Evolutionary conservation across 768 basidiomycete species (phyloP), one percentile per base, ranked within the genome.

Genomic region (Tubosaeta sp.): DNA sequence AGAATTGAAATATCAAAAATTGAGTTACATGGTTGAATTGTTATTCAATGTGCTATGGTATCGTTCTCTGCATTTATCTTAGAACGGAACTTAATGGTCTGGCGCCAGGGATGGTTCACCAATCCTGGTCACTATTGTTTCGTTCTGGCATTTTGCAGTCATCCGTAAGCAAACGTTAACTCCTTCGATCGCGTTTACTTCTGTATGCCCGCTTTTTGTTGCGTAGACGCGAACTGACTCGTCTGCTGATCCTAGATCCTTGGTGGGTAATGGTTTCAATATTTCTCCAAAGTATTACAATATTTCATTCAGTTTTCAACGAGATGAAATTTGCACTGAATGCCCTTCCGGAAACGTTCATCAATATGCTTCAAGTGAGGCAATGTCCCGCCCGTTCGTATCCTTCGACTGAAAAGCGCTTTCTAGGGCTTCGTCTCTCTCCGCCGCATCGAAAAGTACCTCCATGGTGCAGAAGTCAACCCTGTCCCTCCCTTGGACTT

Each of bases 321-420:
- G 90, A 94, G 69, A 83, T 95, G 78, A 87, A 87, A 62, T 94
- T 86, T 58, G 90, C 87, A 6, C 76, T 95, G 48, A 92, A 86
- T 59, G 87, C 87, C 1, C 77, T 96, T 6, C 94, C 94, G 0
- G 92, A 94, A 66, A 92, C 90, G 0, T 84, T 94, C 62, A 91
- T 96, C 67, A 90, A 91, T 60, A 77, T 90, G 72, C 75, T 95
- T 7, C 93, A 96, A 72, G 86, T 82, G 46, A 38, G 63, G 53
- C 14, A 13, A 32, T 27, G 5, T n/a, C 8, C 27, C 27, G 27
- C 27, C n/a, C n/a, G n/a, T n/a, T n/a, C n/a, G n/a, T n/a, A n/a
- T n/a, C n/a, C 9, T n/a, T 32, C 18, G 16, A 35, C 44, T 41
- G 16, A 46, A 35, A 29, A 29, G 19, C 18, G 27, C 48, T 44